Conservation (phyloP, 305 asterid species). For the Fraxinus platypoda region DNA sequence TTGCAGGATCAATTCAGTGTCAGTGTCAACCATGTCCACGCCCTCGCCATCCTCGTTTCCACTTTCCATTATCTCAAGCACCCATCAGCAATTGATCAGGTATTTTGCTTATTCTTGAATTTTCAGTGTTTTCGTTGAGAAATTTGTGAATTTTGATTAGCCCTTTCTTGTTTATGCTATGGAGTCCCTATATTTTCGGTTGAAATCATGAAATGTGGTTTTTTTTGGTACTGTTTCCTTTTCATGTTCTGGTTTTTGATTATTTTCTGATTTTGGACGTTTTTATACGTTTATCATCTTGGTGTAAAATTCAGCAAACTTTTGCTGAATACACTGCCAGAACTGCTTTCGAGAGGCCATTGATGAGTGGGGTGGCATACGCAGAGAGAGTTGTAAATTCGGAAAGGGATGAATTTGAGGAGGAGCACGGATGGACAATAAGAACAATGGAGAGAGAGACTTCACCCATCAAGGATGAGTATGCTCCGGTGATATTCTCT, state of each 20-base stretch:
- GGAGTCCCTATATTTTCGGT: neutral
- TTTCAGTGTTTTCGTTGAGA: constrained; percentile 3
- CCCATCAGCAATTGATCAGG: constrained; percentile 96
- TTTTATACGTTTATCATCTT: constrained; percentile 3
- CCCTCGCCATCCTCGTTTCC: constrained; percentile 86
- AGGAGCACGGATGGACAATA: constrained; percentile 77
- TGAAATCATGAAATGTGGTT: neutral
- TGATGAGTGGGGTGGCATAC: constrained; percentile 88
- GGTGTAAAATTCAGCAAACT: constrained; percentile 55
- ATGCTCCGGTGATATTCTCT: constrained; percentile 85
- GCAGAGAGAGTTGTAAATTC: constrained; percentile 77
- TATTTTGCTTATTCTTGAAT: neutral
- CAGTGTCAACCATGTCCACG: constrained; percentile 92
- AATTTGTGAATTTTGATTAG: neutral
- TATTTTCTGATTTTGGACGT: constrained; percentile 3
- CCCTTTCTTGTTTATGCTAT: neutral
- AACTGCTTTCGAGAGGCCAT: constrained; percentile 93
- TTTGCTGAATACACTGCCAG: constrained; percentile 92
- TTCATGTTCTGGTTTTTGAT: neutral
- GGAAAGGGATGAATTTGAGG: constrained; percentile 77
- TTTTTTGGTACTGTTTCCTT: neutral
- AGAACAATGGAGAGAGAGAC: constrained; percentile 80
- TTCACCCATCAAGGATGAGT: constrained; percentile 80
- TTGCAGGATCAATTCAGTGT: constrained; percentile 90
- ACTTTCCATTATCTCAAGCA: constrained; percentile 82